Percentiles rank a stretch among this genome's conserved stretches.
Conservation (phyloP, 2,329 filamentous ascomycete genomes). For the Talaromyces verruculosus region DNA sequence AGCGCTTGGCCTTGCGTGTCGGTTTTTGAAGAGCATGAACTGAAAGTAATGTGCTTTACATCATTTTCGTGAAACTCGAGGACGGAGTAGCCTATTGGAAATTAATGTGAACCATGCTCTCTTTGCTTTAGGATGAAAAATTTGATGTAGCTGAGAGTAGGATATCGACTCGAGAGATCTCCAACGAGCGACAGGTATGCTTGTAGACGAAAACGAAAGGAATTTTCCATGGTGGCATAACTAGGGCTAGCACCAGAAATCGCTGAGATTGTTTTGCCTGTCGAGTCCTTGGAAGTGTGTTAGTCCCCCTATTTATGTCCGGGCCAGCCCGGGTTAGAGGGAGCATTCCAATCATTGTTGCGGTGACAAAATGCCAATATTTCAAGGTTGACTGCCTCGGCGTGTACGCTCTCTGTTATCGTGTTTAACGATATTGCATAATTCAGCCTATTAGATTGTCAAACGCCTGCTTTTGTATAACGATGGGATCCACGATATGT, state of each 20-base stretch:
- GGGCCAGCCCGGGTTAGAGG: neutral
- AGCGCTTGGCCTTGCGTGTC: neutral
- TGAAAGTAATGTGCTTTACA: neutral
- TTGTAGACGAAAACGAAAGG: neutral
- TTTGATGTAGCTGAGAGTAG: neutral
- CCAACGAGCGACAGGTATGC: neutral
- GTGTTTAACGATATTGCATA: neutral
- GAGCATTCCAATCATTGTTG: neutral
- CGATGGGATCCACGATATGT: neutral
- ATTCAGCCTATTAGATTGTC: neutral
- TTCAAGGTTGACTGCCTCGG: neutral
- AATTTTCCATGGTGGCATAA: neutral
- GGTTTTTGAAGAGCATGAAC: neutral
- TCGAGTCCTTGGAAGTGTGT: neutral
- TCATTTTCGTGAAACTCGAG: neutral
- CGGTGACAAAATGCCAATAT: neutral
- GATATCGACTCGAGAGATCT: neutral
- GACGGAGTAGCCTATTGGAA: neutral
- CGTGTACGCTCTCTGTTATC: neutral
- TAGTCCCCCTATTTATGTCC: neutral
- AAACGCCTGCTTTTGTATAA: neutral
- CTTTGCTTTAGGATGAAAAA: conserved; percentile 1
- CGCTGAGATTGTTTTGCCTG: neutral
- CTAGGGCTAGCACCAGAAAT: neutral
- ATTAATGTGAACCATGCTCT: neutral